Percentiles rank a stretch among this genome's conserved stretches.
Evolutionary conservation across 768 basidiomycete species (phyloP).

Genomic region (Lanmaoa pseudosensibilis): DNA sequence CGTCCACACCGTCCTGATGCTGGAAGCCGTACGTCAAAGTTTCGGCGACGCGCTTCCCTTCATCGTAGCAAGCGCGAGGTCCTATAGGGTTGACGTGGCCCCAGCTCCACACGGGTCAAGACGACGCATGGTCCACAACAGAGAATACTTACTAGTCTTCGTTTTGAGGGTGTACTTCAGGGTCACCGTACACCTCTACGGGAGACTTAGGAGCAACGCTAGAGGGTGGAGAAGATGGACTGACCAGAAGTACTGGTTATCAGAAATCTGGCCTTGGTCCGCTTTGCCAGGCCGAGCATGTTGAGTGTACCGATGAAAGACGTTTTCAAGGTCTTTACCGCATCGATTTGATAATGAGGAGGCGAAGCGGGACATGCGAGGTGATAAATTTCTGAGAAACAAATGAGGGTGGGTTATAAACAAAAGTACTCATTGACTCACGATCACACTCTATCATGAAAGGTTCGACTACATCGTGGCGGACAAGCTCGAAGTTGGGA

Average conservation of each 20-base stretch:
- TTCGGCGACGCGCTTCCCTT: slow-evolving; percentile 99
- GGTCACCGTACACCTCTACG: slow-evolving; percentile 96
- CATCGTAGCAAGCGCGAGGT: slow-evolving; percentile 98
- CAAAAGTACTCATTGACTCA: slow-evolving; percentile 37
- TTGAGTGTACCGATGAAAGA: slow-evolving; percentile 98
- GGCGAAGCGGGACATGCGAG: slow-evolving; percentile 97
- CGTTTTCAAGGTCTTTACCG: slow-evolving; percentile 97
- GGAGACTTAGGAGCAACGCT: slow-evolving; percentile 2
- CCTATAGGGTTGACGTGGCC: slow-evolving; percentile 99
- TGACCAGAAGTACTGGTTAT: slow-evolving; percentile 92
- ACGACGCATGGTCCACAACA: slow-evolving; percentile 5
- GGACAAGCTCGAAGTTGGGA: slow-evolving; percentile 97
- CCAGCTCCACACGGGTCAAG: slow-evolving; percentile 58
- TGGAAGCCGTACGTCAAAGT: slow-evolving; percentile 96
- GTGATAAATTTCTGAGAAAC: slow-evolving; percentile 85
- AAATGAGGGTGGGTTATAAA: neutral
- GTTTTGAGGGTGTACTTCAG: slow-evolving; percentile 94
- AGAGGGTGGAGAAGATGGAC: slow-evolving; percentile 14
- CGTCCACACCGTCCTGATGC: slow-evolving; percentile 91
- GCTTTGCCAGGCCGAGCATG: slow-evolving; percentile 98
- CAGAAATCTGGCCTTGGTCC: slow-evolving; percentile 95
- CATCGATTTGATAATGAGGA: slow-evolving; percentile 97
- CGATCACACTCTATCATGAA: slow-evolving; percentile 99
- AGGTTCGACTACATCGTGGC: slow-evolving; percentile 96
- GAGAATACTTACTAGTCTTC: slow-evolving; percentile 80